Conservation (phyloP, 495 filamentous ascomycete genomes). For the Xanthoparmelia taractica region DNA sequence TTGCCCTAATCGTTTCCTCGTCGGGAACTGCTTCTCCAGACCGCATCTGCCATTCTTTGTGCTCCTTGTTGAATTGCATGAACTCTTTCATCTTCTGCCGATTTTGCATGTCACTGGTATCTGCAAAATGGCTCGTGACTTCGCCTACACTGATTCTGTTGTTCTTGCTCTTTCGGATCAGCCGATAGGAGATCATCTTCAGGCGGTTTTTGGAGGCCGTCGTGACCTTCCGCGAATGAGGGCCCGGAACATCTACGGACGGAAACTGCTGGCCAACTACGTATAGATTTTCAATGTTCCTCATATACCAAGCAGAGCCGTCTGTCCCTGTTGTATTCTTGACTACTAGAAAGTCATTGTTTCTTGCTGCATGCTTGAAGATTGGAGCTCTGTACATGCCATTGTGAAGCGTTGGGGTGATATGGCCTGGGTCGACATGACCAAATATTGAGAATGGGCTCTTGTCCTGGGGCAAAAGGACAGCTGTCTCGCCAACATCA, state of each 20-base stretch:
- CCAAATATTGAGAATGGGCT: conserved; percentile 95
- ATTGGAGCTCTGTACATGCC: conserved; percentile 90
- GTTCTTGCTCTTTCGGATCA: conserved; percentile 66
- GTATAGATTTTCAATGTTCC: conserved; percentile 81
- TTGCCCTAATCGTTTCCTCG: conserved; percentile 64
- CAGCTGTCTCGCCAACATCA: conserved; percentile 76
- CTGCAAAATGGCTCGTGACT: conserved; percentile 80
- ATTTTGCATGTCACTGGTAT: conserved; percentile 88
- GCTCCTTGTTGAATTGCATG: conserved; percentile 74
- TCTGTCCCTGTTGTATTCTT: conserved; percentile 64
- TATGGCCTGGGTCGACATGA: conserved; percentile 80
- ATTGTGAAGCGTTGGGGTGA: conserved; percentile 84
- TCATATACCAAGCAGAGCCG: conserved; percentile 69
- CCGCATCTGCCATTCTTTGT: conserved; percentile 73
- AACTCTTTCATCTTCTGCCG: conserved; percentile 96
- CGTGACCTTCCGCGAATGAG: conserved; percentile 88
- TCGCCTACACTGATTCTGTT: conserved; percentile 62
- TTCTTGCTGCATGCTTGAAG: conserved; percentile 72
- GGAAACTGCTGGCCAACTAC: conserved; percentile 89
- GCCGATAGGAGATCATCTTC: conserved; percentile 86
- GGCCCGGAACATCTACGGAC: conserved; percentile 82
- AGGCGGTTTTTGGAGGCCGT: conserved; percentile 90
- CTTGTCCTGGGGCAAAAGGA: conserved; percentile 86
- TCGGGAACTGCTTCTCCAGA: conserved; percentile 65
- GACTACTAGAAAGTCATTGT: conserved; percentile 81